phyloP scores from a whole-genome alignment of 352 stramenopile genomes.

The Thalassiosira livingstoniorum region DNA sequence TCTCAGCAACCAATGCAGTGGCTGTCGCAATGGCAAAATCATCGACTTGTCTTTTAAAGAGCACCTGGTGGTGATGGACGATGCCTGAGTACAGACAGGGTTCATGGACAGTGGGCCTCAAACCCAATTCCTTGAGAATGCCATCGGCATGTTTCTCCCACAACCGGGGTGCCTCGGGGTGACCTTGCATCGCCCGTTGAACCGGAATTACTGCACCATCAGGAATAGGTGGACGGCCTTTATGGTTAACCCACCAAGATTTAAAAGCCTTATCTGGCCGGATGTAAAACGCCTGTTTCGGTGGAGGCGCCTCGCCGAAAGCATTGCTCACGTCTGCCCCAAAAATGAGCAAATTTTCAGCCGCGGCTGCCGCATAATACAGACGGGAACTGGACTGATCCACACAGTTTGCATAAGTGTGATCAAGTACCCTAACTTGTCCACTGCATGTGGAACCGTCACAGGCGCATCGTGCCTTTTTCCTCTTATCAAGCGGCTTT shows the following conservation, averaged over 20 bases:
- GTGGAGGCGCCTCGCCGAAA: too few relatives aligned
- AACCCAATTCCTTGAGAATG: constrained; percentile 35
- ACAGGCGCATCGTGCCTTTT: too few relatives aligned
- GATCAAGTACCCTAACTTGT: not conserved
- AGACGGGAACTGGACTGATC: too few relatives aligned
- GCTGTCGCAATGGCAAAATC: constrained; percentile 52
- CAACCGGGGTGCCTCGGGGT: constrained; percentile 3
- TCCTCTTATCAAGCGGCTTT: not conserved
- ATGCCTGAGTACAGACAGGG: constrained; percentile 38
- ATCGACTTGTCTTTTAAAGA: constrained; percentile 60
- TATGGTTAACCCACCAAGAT: not conserved
- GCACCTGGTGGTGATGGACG: constrained; percentile 32
- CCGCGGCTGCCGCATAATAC: too few relatives aligned
- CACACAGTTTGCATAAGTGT: not conserved
- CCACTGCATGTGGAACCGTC: too few relatives aligned
- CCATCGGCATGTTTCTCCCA: constrained; percentile 52
- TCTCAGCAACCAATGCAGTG: constrained; percentile 11
- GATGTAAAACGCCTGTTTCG: too few relatives aligned
- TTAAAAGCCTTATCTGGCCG: too few relatives aligned
- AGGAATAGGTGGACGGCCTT: not conserved
- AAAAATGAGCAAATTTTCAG: not conserved
- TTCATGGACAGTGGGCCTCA: constrained; percentile 59
- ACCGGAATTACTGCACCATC: not conserved
- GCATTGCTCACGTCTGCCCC: not conserved
- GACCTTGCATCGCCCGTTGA: not conserved